phyloP scores from a whole-genome alignment of 768 basidiomycete species.

The Rhodosporidiobolus sp. region DNA sequence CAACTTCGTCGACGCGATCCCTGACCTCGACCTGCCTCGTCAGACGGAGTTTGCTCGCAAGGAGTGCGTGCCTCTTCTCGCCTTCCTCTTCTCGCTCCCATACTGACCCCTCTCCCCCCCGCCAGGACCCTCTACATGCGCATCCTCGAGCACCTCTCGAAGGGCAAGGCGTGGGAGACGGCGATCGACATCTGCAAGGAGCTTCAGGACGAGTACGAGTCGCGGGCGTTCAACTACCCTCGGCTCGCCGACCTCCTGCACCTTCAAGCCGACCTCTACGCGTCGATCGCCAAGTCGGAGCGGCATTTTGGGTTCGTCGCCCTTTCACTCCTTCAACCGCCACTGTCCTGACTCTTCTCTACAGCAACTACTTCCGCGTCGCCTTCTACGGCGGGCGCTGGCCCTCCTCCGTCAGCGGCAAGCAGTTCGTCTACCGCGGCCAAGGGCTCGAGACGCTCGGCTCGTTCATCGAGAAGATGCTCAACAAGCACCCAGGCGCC shows the following conservation, averaged over 20 bases:
- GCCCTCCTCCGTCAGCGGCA: conserved; percentile 75
- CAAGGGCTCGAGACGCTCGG: conserved; percentile 92
- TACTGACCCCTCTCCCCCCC: neutral
- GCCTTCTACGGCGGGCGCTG: conserved; percentile 84
- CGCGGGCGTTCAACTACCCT: conserved; percentile 49
- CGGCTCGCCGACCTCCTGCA: conserved; percentile 56
- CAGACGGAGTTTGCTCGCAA: conserved; percentile 93
- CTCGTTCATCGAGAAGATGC: conserved; percentile 71
- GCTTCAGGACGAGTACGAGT: conserved; percentile 78
- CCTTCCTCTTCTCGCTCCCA: too few species aligned
- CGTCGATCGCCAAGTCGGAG: conserved; percentile 39
- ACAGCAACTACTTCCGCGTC: conserved; percentile 74
- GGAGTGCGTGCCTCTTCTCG: conserved; percentile 54
- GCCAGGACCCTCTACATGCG: conserved; percentile 68
- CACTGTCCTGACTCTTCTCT: neutral
- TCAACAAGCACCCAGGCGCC: conserved; percentile 51
- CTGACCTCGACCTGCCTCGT: conserved; percentile 80
- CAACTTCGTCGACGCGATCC: conserved; percentile 77
- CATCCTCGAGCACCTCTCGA: conserved; percentile 90
- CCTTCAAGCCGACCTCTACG: conserved; percentile 43
- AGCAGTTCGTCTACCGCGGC: conserved; percentile 88
- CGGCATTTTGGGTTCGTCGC: conserved; percentile 33
- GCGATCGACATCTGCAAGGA: conserved; percentile 93
- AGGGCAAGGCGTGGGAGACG: conserved; percentile 96
- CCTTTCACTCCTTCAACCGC: neutral